Evolutionary conservation across 2,329 filamentous ascomycete species (phyloP).

Genomic region (Fusarium poae): DNA sequence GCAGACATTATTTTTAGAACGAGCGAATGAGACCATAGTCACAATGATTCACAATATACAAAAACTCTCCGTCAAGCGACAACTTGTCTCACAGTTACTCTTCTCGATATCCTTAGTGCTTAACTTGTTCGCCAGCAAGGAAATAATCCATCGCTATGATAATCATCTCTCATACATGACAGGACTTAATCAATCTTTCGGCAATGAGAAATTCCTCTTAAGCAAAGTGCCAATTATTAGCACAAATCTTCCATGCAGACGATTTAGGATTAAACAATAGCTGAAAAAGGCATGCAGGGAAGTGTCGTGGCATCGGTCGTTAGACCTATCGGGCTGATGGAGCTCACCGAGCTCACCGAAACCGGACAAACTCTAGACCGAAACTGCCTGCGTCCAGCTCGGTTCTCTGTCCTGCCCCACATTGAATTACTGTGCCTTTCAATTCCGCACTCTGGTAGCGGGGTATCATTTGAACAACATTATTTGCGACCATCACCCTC

Average conservation of each 20-base stretch:
- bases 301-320: neutral
- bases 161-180: neutral
- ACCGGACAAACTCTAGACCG: slow-evolving; percentile 21
- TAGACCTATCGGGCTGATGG: neutral
- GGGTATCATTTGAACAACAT: slow-evolving; percentile 38
- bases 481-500: slow-evolving; percentile 7
- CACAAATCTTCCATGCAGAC: too few species aligned
- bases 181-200: too few species aligned
- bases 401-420: slow-evolving; percentile 9
- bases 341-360: neutral
- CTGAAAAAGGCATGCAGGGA: neutral
- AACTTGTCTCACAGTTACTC: neutral
- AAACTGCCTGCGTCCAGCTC: neutral
- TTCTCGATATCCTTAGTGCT: neutral
- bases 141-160: neutral
- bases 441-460: slow-evolving; percentile 35
- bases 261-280: neutral
- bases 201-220: too few species aligned
- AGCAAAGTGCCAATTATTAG: too few species aligned
- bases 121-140: neutral
- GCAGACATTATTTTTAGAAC: neutral
- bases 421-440: slow-evolving; percentile 12
- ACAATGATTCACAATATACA: rapidly evolving
- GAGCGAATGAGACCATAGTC: neutral
- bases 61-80: rapidly evolving